Conservation (phyloP, 2,329 filamentous ascomycete genomes). For the Periconia macrospinosa region DNA sequence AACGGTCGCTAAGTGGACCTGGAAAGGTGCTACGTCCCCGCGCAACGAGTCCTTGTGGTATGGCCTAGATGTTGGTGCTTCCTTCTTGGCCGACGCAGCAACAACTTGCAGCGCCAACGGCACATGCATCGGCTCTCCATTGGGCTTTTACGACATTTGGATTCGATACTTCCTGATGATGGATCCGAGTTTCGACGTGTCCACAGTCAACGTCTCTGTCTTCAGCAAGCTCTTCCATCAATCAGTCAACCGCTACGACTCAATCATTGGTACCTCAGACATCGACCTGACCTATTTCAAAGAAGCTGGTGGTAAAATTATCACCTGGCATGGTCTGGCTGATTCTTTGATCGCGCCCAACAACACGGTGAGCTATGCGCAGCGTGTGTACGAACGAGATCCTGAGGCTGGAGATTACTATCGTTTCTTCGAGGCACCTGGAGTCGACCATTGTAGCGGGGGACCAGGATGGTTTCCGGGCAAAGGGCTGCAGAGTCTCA, state of each 20-base stretch:
- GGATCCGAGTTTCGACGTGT: conserved; percentile 7
- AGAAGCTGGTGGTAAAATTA: conserved; percentile 21
- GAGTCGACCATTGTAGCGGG: conserved; percentile 28
- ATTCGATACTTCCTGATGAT: conserved; percentile 14
- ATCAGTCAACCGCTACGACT: conserved; percentile 7
- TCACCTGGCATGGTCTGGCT: conserved; percentile 26
- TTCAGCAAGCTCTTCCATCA: conserved; percentile 14
- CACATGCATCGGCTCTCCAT: conserved; percentile 5
- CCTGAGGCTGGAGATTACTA: conserved; percentile 22
- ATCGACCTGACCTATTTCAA: conserved; percentile 20
- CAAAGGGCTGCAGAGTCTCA: conserved; percentile 20
- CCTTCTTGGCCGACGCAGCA: conserved; percentile 1
- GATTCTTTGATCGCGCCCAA: conserved; percentile 17
- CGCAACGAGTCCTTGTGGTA: not conserved
- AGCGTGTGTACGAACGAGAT: conserved; percentile 12
- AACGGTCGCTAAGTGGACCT: not conserved
- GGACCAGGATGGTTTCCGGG: conserved; percentile 24
- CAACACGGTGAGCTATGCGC: conserved; percentile 15
- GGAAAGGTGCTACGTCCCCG: not conserved
- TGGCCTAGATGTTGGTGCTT: not conserved
- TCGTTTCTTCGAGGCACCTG: conserved; percentile 36
- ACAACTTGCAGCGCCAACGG: conserved; percentile 14
- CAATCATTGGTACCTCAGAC: conserved; percentile 12
- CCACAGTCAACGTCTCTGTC: conserved; percentile 4
- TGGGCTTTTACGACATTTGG: conserved; percentile 2